Evolutionary conservation across 2,329 filamentous ascomycete genomes (phyloP).

Genomic region (Fusarium protoensiforme): DNA sequence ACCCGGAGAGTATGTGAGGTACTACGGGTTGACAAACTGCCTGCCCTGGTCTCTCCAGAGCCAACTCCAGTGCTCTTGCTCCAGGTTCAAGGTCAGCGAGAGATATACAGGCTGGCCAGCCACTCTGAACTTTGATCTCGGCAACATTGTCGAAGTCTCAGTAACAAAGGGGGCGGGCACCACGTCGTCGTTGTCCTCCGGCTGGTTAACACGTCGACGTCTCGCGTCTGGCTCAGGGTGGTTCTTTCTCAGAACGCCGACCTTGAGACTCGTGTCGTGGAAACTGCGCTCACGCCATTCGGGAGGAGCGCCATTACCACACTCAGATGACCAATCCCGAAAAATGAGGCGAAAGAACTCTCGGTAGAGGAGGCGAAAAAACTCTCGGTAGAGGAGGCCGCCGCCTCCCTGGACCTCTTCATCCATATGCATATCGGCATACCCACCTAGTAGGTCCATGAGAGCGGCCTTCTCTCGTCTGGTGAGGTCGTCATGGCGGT

Average conservation of each 20-base stretch:
- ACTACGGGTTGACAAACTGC: neutral
- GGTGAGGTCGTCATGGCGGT: too few species aligned
- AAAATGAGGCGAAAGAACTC: neutral
- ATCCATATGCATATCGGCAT: too few species aligned
- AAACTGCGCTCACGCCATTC: neutral
- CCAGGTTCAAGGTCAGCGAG: neutral
- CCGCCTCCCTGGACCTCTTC: too few species aligned
- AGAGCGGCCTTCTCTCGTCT: too few species aligned
- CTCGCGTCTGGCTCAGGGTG: neutral
- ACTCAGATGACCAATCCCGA: neutral
- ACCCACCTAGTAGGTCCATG: too few species aligned
- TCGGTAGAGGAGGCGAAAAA: too few species aligned
- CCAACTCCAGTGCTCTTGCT: neutral
- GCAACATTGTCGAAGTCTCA: too few species aligned
- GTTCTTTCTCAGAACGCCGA: neutral
- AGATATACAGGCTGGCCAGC: neutral
- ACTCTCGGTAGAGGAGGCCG: too few species aligned
- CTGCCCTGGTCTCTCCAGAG: neutral
- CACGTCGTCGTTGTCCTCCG: neutral
- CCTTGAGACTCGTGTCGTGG: neutral
- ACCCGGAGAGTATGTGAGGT: neutral
- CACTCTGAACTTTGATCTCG: too few species aligned
- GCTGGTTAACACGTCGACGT: neutral
- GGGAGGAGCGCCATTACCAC: neutral
- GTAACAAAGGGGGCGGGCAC: neutral